phyloP scores from a whole-genome alignment of 208 protist species.

The Lotmaria passim region DNA sequence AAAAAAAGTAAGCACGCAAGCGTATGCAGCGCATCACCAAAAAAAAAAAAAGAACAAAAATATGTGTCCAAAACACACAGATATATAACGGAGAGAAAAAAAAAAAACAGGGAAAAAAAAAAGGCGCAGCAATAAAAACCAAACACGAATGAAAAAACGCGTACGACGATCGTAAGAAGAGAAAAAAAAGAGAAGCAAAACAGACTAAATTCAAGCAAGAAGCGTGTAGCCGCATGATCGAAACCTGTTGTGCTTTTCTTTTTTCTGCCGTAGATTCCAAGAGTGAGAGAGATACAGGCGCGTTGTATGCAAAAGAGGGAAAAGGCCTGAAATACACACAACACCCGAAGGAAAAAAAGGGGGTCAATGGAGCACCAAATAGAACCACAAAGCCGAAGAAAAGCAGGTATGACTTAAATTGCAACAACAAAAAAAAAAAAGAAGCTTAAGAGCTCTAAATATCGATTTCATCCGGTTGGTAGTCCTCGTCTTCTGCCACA shows the following conservation, averaged over 20 bases:
- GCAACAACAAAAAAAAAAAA: conserved; percentile 9
- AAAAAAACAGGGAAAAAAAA: conserved; percentile 18
- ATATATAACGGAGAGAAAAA: conserved; percentile 8
- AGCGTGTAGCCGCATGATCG: too few species aligned
- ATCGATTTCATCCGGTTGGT: conserved; percentile 85
- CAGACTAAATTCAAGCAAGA: too few species aligned
- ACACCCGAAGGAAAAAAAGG: background rate
- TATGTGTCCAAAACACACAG: conserved; percentile 1
- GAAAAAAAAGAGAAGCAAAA: background rate
- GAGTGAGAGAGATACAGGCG: too few species aligned
- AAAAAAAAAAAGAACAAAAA: background rate
- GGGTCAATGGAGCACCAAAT: background rate
- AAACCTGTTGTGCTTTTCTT: too few species aligned
- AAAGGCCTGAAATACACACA: background rate
- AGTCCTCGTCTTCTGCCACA: conserved; percentile 50
- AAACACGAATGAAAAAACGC: conserved; percentile 20
- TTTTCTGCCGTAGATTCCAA: too few species aligned
- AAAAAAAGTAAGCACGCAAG: background rate
- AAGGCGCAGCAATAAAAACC: conserved; percentile 22
- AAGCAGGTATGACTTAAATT: background rate
- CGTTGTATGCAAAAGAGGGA: too few species aligned
- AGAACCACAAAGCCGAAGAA: background rate
- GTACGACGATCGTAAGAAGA: conserved; percentile 9
- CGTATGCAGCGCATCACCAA: background rate
- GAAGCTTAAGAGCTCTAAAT: conserved; percentile 37